phyloP scores from a whole-genome alignment of 345 rosid genomes.

The Murraya paniculata region DNA sequence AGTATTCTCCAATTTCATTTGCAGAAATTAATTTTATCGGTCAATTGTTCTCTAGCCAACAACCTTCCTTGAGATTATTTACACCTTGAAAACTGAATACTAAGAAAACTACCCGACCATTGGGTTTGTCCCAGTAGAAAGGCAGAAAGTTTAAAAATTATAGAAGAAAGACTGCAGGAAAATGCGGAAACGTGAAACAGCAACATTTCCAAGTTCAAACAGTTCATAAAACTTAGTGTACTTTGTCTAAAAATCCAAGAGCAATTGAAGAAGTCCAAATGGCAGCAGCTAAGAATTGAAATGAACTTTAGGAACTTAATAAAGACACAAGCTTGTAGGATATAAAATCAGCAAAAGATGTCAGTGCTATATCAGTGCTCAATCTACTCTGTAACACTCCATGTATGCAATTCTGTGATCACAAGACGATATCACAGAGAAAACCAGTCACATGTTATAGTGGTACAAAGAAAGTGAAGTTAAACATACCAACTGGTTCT shows the following conservation, averaged over 20 bases:
- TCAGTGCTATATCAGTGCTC: not conserved
- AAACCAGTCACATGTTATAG: not conserved
- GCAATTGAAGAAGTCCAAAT: not conserved
- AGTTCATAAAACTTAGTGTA: not conserved
- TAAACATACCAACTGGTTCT: constrained; percentile 46
- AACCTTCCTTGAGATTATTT: not conserved
- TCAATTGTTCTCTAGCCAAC: not conserved
- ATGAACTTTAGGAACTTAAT: not conserved
- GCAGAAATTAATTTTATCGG: not conserved
- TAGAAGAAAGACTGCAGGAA: not conserved
- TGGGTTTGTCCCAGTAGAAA: not conserved
- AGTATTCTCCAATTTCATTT: too few species aligned
- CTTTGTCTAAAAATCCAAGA: not conserved
- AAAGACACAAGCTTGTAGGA: constrained; percentile 1
- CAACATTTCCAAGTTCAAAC: not conserved
- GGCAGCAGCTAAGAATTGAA: not conserved
- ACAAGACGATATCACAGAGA: not conserved
- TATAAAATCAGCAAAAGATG: not conserved
- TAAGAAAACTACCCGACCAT: not conserved
- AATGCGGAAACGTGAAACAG: not conserved
- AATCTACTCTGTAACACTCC: not conserved
- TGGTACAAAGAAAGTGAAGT: constrained; percentile 9
- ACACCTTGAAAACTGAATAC: not conserved
- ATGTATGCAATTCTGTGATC: not conserved
- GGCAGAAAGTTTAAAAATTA: not conserved